A percentile compares a stretch with the other conserved stretches of the same genome.
Evolutionary conservation across 2,329 filamentous ascomycete genomes (phyloP).

Genomic region (Beauveria caledonica): DNA sequence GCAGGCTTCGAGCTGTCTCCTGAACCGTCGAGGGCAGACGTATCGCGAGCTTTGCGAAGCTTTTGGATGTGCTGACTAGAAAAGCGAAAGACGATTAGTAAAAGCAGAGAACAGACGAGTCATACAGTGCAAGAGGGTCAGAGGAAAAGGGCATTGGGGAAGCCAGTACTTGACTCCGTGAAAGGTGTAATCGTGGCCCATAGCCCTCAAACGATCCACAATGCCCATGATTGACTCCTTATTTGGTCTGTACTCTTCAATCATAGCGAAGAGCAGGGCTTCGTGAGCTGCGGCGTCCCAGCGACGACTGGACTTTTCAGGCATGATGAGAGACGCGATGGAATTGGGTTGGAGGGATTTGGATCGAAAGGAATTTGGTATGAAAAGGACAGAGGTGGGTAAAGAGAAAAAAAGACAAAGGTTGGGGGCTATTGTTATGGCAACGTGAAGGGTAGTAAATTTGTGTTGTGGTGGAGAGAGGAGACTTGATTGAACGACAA

Average conservation of each 20-base stretch:
- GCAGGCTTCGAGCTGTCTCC: conserved; percentile 13
- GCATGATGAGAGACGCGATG: conserved; percentile 7
- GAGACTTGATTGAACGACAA: neutral
- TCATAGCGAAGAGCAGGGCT: conserved; percentile 29
- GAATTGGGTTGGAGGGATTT: neutral
- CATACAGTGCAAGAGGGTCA: neutral
- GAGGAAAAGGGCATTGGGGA: neutral
- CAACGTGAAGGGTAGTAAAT: neutral
- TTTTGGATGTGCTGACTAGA: conserved; percentile 39
- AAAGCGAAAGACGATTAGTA: neutral
- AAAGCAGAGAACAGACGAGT: neutral
- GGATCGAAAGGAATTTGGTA: neutral
- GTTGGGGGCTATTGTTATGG: too few relatives aligned
- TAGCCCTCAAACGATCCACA: conserved; percentile 22
- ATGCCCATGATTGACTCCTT: conserved; percentile 26
- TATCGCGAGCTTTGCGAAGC: conserved; percentile 30
- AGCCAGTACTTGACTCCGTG: conserved; percentile 32
- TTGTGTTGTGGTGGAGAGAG: neutral
- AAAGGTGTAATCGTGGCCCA: conserved; percentile 31
- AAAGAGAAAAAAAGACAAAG: too few relatives aligned
- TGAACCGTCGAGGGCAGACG: conserved; percentile 16
- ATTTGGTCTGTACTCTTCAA: conserved; percentile 28
- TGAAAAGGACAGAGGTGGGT: too few relatives aligned
- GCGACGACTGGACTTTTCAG: conserved; percentile 18
- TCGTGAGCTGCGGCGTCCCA: conserved; percentile 31